These are phyloP conservation scores for Pseudocercospora eumusae DNA, from an alignment of 2,329 filamentous ascomycete genomes.

Conservation along the genomic window DNA sequence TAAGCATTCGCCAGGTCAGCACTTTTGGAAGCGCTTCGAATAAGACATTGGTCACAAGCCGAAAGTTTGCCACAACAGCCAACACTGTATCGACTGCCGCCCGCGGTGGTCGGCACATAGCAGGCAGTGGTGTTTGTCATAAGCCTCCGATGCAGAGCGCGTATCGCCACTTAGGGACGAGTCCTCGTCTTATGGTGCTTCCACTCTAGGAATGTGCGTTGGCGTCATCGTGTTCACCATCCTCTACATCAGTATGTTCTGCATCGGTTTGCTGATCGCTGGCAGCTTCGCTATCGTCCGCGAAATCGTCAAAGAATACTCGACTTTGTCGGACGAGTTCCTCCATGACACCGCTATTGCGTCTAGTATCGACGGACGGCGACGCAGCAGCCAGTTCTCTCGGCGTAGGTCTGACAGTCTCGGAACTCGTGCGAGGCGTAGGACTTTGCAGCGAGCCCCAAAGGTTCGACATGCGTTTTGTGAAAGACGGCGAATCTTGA, in stretches of 20 bases:
- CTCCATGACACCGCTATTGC: slow-evolving; percentile 43
- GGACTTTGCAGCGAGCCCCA: slow-evolving; percentile 29
- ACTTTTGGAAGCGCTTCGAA: neutral
- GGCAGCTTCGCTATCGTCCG: slow-evolving; percentile 30
- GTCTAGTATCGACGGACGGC: slow-evolving; percentile 21
- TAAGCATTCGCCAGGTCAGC: neutral
- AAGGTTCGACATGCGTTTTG: slow-evolving; percentile 37
- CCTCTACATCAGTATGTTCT: slow-evolving; percentile 16
- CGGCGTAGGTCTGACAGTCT: slow-evolving; percentile 27
- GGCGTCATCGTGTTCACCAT: slow-evolving; percentile 13
- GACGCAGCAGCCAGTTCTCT: slow-evolving; percentile 16
- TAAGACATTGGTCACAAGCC: neutral
- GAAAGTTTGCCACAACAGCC: neutral
- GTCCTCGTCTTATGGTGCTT: neutral
- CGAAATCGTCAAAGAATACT: slow-evolving; percentile 51
- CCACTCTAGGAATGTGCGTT: neutral
- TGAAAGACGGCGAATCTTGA: slow-evolving; percentile 36
- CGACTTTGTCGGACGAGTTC: slow-evolving; percentile 50
- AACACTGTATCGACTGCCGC: neutral
- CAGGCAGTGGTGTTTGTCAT: too few relatives aligned
- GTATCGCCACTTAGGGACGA: neutral
- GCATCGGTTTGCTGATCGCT: slow-evolving; percentile 19
- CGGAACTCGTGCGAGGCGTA: slow-evolving; percentile 27
- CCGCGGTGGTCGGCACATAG: too few relatives aligned
- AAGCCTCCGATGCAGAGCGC: too few relatives aligned